Conservation (phyloP, 345 rosid species). For the Ailanthus altissimus region DNA sequence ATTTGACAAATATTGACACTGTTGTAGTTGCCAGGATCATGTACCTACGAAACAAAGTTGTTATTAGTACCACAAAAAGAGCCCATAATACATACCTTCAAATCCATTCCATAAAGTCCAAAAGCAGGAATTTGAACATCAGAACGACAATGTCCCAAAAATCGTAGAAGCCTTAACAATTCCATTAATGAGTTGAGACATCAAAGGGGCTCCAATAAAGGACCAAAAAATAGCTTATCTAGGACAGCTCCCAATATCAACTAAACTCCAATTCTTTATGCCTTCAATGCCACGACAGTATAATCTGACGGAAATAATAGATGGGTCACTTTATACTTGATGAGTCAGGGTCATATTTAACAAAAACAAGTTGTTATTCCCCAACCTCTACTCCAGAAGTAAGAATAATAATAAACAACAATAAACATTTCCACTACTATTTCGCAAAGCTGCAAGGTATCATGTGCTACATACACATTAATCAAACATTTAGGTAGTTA, state of each 20-base stretch:
- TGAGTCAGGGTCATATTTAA: neutral
- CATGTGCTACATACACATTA: neutral
- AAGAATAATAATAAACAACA: neutral
- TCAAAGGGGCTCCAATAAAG: neutral
- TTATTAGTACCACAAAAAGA: neutral
- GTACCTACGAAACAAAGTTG: constrained; percentile 53
- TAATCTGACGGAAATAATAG: neutral
- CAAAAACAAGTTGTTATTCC: neutral
- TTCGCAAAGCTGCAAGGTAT: neutral
- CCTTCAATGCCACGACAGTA: neutral
- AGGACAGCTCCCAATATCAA: neutral
- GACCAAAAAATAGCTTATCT: neutral
- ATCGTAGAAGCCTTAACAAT: neutral
- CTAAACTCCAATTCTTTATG: neutral
- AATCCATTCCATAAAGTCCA: neutral
- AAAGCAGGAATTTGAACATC: neutral
- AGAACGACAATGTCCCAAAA: neutral
- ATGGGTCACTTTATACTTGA: too few species aligned
- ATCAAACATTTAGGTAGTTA: neutral
- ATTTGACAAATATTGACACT: constrained; percentile 76
- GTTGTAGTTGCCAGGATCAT: constrained; percentile 95
- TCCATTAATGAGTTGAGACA: neutral
- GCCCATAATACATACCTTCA: neutral
- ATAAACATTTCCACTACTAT: neutral
- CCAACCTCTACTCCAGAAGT: neutral